Base-by-base conservation (phyloP, 306 rosid species). In the Alnus glutinosa region DNA sequence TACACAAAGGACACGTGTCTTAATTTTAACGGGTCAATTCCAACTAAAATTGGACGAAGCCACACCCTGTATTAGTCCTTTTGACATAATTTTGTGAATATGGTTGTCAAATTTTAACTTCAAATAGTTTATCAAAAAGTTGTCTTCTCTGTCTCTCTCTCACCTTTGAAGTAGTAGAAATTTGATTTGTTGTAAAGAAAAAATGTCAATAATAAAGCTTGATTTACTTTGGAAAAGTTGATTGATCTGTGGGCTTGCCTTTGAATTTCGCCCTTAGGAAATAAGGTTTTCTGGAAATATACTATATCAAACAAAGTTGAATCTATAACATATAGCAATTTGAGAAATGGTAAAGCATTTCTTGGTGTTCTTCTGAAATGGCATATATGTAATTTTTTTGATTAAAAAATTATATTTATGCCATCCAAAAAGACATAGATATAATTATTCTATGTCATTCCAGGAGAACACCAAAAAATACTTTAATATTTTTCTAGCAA, bases 181-280 rank as follows among this genome's bases (percentile, higher is more conserved):
- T 47, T 74, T 61, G 78, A 63, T 50, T 57, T 28, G 30, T 67
- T 73, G 73, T 50, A 58, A 18, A 50, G 37, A 15, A 55, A 81
- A 81, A 75, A 61, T 39, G 50, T 48, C 84, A 71, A 79, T 5
- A 76, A 36, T 64, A 71, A 79, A 28, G 80, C 57, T 36, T 80
- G 84, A 67, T 80, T 80, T 82, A 84, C 84, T 77, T 73, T 3
- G 32, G 12, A 11, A n/a, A 32, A 67, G 9, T 10, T 75, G 30
- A 74, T 75, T 75, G 62, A 61, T 67, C 19, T 55, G 8, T 2
- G 58, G 34, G 55, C 46, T 23, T 39, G 64, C 77, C 18, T 42
- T 63, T 30, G 46, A 63, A 63, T 34, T 34, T 49, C 2, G 13
- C 14, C 14, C 52, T 7, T 14, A 49, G 3, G 14, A 49, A 49